phyloP scores from a whole-genome alignment of 1,139 yeast species.

The Candida pseudoviswanathii region DNA sequence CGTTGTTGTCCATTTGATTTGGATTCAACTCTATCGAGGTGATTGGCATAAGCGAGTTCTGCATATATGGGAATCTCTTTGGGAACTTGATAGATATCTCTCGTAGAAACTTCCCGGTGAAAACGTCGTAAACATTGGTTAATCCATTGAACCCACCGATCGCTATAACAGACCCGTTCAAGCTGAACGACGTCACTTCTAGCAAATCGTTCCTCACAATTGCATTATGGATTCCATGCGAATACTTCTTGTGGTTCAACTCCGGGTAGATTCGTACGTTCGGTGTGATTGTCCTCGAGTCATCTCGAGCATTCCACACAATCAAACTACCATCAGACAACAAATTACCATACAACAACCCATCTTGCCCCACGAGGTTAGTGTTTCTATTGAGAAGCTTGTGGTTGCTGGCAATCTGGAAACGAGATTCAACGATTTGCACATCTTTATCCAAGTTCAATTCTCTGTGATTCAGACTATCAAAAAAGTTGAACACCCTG shows the following conservation, averaged over 20 bases:
- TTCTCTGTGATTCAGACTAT: conserved; percentile 8
- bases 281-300: conserved; percentile 19
- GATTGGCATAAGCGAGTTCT: conserved; percentile 39
- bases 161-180: conserved; percentile 50
- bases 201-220: conserved; percentile 10
- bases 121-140: conserved; percentile 61
- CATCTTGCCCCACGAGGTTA: conserved; percentile 38
- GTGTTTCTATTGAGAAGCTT: conserved; percentile 16
- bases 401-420: conserved; percentile 17
- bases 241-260: conserved; percentile 20
- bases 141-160: conserved; percentile 68
- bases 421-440: conserved; percentile 22
- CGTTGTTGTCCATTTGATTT: conserved; percentile 46
- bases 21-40: conserved; percentile 45
- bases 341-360: conserved; percentile 38
- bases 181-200: conserved; percentile 31
- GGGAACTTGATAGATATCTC: conserved; percentile 51
- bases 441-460: conserved; percentile 19
- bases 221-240: conserved; percentile 16
- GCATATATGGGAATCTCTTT: conserved; percentile 32
- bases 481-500: conserved; percentile 27
- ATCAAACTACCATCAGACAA: conserved; percentile 38
- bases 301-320: conserved; percentile 45
- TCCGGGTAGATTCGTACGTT: conserved; percentile 24
- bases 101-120: conserved; percentile 58